phyloP scores from a whole-genome alignment of 1,139 yeast species.

The Pichia sp. region DNA sequence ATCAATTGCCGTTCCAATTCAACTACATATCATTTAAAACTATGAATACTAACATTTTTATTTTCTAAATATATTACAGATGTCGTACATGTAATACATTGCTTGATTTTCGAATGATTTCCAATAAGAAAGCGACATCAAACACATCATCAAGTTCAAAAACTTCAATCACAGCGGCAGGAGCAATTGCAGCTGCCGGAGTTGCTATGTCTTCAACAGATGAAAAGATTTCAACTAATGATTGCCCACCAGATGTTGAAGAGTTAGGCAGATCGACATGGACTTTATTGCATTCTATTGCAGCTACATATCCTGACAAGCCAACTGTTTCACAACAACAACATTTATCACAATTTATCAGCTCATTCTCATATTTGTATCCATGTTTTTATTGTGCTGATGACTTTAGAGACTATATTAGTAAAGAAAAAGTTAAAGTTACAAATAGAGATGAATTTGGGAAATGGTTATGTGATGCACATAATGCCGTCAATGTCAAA shows the following conservation, averaged over 20 bases:
- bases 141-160: conserved; percentile 16
- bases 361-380: conserved; percentile 70
- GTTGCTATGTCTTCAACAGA: conserved; percentile 4
- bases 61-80: conserved; percentile 28
- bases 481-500: conserved; percentile 80
- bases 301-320: conserved; percentile 77
- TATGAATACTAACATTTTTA: not conserved
- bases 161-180: conserved; percentile 12
- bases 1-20: not conserved
- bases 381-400: conserved; percentile 96
- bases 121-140: conserved; percentile 27
- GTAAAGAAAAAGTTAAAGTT: conserved; percentile 58
- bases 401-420: conserved; percentile 66
- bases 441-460: conserved; percentile 75
- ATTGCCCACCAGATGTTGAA: conserved; percentile 84
- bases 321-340: conserved; percentile 59
- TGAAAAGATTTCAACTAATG: conserved; percentile 29
- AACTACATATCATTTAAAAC: not conserved
- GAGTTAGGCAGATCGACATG: conserved; percentile 81
- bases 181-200: conserved; percentile 16
- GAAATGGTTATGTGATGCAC: conserved; percentile 91
- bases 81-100: conserved; percentile 83
- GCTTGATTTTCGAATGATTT: conserved; percentile 66
- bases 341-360: conserved; percentile 66
- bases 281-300: conserved; percentile 87